phyloP scores from a whole-genome alignment of 208 protist species.

The Trypanosoma lewisi region DNA sequence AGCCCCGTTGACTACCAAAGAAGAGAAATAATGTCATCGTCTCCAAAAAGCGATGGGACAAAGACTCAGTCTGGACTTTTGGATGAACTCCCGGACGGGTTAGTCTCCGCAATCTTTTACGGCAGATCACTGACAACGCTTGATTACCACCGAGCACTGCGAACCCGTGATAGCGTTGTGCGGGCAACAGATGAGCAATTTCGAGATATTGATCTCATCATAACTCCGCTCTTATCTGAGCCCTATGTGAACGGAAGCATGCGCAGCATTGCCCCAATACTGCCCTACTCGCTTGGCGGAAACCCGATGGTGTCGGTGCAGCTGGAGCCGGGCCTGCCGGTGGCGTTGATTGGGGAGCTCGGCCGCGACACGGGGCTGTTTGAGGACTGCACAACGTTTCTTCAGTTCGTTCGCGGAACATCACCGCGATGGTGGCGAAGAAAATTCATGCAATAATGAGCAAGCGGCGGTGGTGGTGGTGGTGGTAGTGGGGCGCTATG shows the following conservation, averaged over 20 bases:
- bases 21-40: neutral
- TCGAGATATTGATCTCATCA: slow-evolving; percentile 77
- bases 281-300: slow-evolving; percentile 81
- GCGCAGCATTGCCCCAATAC: slow-evolving; percentile 52
- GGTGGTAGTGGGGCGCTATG: too few species aligned
- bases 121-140: slow-evolving; percentile 46
- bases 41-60: neutral
- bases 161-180: slow-evolving; percentile 77
- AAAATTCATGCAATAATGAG: slow-evolving; percentile 30
- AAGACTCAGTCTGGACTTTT: slow-evolving; percentile 37
- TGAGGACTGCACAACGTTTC: slow-evolving; percentile 76
- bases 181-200: slow-evolving; percentile 81
- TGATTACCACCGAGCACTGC: slow-evolving; percentile 76
- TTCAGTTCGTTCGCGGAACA: slow-evolving; percentile 77
- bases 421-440: slow-evolving; percentile 69
- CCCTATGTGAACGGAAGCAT: slow-evolving; percentile 72
- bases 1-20: neutral
- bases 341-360: slow-evolving; percentile 74
- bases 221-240: slow-evolving; percentile 71
- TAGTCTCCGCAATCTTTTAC: slow-evolving; percentile 52
- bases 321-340: slow-evolving; percentile 59
- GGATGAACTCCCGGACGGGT: slow-evolving; percentile 60
- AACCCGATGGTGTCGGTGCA: slow-evolving; percentile 83
- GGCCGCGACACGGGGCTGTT: slow-evolving; percentile 81
- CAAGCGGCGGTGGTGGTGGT: too few species aligned